Percentiles rank a stretch among this genome's conserved stretches.
Evolutionary conservation across 768 basidiomycete genomes (phyloP).

Genomic region (Ramaria sp.): DNA sequence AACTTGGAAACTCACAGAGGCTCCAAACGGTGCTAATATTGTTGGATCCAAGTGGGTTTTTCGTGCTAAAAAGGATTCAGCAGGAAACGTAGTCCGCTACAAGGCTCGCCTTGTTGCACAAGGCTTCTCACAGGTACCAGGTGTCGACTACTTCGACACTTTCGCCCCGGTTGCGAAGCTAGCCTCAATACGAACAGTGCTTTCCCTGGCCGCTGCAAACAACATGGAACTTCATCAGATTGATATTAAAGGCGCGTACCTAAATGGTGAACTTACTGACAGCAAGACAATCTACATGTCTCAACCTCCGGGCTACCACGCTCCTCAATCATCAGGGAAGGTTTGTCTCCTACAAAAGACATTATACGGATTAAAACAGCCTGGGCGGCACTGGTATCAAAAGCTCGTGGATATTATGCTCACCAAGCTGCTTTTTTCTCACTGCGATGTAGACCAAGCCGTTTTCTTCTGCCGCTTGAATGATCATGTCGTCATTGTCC

Average conservation of each 20-base stretch:
- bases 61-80: conserved; percentile 16
- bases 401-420: conserved; percentile 20
- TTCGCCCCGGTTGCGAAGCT: conserved; percentile 10
- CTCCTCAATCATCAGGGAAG: conserved; percentile 10
- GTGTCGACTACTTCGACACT: conserved; percentile 21
- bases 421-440: conserved; percentile 23
- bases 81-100: conserved; percentile 17
- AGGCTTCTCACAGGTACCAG: conserved; percentile 30
- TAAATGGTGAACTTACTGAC: conserved; percentile 22
- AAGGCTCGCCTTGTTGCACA: too few species aligned
- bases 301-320: conserved; percentile 21
- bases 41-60: conserved; percentile 21
- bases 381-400: conserved; percentile 25
- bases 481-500: background rate
- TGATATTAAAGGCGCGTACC: conserved; percentile 31
- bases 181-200: conserved; percentile 23
- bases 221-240: conserved; percentile 31
- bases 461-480: conserved; percentile 9
- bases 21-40: conserved; percentile 14
- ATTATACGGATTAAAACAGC: conserved; percentile 30
- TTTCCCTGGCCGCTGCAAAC: conserved; percentile 23
- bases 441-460: conserved; percentile 19
- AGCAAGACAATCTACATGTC: conserved; percentile 25
- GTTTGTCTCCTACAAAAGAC: conserved; percentile 15
- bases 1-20: conserved; percentile 15